phyloP scores from a whole-genome alignment of 306 rosid genomes.

The peach (Prunus persica) region Prunus_persica_NCBIv2 NC_034014.1:14550001-14550500 shows the following conservation, averaged over 20 bases:
- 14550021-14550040: not conserved
- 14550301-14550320: constrained; percentile 63
- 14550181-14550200: constrained; percentile 23
- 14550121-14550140: not conserved
- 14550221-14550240: constrained; percentile 46
- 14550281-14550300: constrained; percentile 62
- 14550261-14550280: constrained; percentile 57
- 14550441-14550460: constrained; percentile 64
- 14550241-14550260: constrained; percentile 45
- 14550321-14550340: constrained; percentile 56
- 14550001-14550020: not conserved
- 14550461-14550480: constrained; percentile 51
- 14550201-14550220: constrained; percentile 28
- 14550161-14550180: constrained; percentile 17
- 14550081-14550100: not conserved
- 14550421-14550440: constrained; percentile 72
- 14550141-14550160: not conserved
- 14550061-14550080: not conserved
- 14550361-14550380: constrained; percentile 93
- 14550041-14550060: not conserved
- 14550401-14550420: constrained; percentile 58
- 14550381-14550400: constrained; percentile 70
- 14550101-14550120: not conserved
- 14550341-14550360: constrained; percentile 71
- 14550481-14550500: constrained; percentile 60